A percentile compares a stretch with the other conserved stretches of the same genome.
Conservation (phyloP, 768 basidiomycete genomes). For the Phylloporus sp. region DNA sequence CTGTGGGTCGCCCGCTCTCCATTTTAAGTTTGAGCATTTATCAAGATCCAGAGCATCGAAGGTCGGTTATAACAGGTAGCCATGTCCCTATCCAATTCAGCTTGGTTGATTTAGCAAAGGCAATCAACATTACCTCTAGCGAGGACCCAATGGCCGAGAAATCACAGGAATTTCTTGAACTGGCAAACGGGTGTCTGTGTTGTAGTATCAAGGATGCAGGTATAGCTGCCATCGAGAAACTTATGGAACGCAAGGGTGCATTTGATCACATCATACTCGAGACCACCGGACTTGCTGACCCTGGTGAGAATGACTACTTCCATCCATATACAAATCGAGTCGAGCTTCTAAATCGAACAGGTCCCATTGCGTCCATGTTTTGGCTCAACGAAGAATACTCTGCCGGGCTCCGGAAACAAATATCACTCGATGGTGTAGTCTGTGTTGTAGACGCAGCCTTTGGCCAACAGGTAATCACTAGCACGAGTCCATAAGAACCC, state of each 20-base stretch:
- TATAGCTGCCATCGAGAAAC: conserved; percentile 86
- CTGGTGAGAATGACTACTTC: conserved; percentile 46
- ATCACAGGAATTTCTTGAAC: conserved; percentile 84
- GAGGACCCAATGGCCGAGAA: conserved; percentile 58
- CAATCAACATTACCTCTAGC: conserved; percentile 73
- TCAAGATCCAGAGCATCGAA: conserved; percentile 73
- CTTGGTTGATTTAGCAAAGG: conserved; percentile 52
- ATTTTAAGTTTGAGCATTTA: conserved; percentile 17
- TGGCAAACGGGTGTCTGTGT: conserved; percentile 96
- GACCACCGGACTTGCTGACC: conserved; percentile 94
- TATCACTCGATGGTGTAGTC: conserved; percentile 81
- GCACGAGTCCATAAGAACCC: conserved; percentile 30
- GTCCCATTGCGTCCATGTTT: conserved; percentile 83
- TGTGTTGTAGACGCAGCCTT: conserved; percentile 91
- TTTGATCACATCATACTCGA: conserved; percentile 97
- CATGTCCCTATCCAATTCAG: neutral
- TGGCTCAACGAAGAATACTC: conserved; percentile 85
- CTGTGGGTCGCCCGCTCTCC: conserved; percentile 45
- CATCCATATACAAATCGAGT: neutral
- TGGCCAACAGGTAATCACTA: conserved; percentile 47
- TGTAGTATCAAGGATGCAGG: conserved; percentile 96
- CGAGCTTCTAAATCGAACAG: conserved; percentile 33
- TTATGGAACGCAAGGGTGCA: conserved; percentile 79
- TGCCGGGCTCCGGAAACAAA: conserved; percentile 60
- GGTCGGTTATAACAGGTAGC: conserved; percentile 40